These are phyloP conservation scores for Pelargonium cotyledonis DNA, from an alignment of 441 rosid species.

Conservation along the genomic window DNA sequence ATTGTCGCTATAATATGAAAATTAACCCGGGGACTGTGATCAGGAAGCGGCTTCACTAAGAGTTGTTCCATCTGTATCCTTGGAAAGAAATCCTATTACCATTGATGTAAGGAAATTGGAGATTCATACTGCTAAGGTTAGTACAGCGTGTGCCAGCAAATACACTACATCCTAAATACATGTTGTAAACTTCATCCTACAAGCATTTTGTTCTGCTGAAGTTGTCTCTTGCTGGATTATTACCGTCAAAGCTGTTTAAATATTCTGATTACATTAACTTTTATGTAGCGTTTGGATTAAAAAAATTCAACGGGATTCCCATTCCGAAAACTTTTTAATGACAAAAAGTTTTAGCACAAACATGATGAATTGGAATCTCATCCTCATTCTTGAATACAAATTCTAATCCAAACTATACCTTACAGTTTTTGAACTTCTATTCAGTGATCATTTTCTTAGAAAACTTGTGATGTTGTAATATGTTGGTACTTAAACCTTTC, in stretches of 20 bases:
- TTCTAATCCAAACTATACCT: no score
- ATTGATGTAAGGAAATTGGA: conserved; percentile 59
- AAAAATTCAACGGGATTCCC: no score
- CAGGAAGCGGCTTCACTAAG: conserved; percentile 85
- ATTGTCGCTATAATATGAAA: conserved; percentile 13
- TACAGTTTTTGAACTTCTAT: no score
- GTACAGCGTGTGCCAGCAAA: conserved; percentile 1
- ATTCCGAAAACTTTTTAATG: no score
- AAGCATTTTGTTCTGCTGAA: background rate
- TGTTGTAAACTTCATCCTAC: background rate
- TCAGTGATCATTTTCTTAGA: no score
- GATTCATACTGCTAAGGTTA: conserved; percentile 58
- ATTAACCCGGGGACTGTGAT: conserved; percentile 11
- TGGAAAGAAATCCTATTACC: conserved; percentile 52
- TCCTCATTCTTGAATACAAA: no score
- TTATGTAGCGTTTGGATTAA: no score
- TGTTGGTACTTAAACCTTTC: no score
- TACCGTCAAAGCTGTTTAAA: background rate
- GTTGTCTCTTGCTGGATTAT: background rate
- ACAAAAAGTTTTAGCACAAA: no score
- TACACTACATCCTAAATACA: background rate
- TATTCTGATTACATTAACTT: no score
- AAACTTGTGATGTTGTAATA: no score
- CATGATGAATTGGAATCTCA: no score
- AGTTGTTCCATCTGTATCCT: conserved; percentile 55